Conservation (phyloP, 345 rosid genomes). For the Syzygium aqueum region DNA sequence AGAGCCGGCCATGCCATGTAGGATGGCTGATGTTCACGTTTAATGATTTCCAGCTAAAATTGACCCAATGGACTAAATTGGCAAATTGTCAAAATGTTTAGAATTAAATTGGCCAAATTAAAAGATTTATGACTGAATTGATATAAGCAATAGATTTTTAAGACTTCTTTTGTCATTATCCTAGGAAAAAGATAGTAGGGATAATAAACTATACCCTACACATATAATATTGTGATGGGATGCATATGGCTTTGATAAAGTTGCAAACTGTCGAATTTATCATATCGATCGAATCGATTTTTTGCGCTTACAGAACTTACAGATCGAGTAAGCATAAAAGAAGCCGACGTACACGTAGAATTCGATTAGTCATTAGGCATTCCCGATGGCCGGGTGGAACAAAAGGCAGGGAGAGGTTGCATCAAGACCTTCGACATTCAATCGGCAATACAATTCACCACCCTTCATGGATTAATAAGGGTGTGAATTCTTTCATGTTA, state of each 20-base stretch:
- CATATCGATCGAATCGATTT: background rate
- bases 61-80: too few relatives aligned
- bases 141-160: too few relatives aligned
- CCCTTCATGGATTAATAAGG: background rate
- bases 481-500: background rate
- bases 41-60: too few relatives aligned
- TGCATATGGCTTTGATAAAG: background rate
- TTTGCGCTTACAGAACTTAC: background rate
- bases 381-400: rapidly evolving
- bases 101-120: too few relatives aligned
- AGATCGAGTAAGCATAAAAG: background rate
- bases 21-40: too few relatives aligned
- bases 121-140: too few relatives aligned
- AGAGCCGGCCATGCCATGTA: too few relatives aligned
- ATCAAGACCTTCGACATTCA: background rate
- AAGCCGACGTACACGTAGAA: background rate
- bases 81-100: too few relatives aligned
- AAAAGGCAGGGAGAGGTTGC: background rate
- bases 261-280: background rate
- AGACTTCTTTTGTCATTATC: too few relatives aligned
- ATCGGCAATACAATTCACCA: background rate
- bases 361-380: background rate
- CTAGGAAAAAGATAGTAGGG: background rate
- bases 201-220: background rate
- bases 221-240: background rate